phyloP scores from a whole-genome alignment of 2,329 filamentous ascomycete species.

The Claviceps sp. region DNA sequence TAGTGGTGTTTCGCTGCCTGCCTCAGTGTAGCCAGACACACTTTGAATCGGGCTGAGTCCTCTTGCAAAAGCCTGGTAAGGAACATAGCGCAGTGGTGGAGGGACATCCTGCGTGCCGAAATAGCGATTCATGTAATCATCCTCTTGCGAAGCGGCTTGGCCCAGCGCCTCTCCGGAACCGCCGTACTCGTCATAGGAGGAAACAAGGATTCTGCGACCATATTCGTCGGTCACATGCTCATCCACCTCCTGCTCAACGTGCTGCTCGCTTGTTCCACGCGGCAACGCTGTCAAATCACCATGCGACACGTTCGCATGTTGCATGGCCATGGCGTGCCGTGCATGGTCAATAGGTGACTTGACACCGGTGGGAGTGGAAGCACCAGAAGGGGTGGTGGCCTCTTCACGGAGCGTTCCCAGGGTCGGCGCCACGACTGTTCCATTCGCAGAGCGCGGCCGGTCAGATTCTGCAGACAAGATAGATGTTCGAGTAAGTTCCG shows the following conservation, averaged over 20 bases:
- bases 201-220: slow-evolving; percentile 27
- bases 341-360: slow-evolving; percentile 34
- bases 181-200: slow-evolving; percentile 31
- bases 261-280: slow-evolving; percentile 29
- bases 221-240: slow-evolving; percentile 35
- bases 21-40: slow-evolving; percentile 72
- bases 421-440: slow-evolving; percentile 31
- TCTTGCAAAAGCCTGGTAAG: slow-evolving; percentile 54
- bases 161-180: slow-evolving; percentile 16
- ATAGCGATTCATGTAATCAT: slow-evolving; percentile 31
- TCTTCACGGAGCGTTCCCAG: slow-evolving; percentile 49
- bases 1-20: slow-evolving; percentile 43
- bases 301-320: slow-evolving; percentile 51
- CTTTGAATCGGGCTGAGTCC: slow-evolving; percentile 83
- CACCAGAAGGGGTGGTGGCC: slow-evolving; percentile 43
- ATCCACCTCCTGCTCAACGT: slow-evolving; percentile 13
- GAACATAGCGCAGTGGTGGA: slow-evolving; percentile 50
- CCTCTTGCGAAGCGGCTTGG: slow-evolving; percentile 25
- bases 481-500: slow-evolving; percentile 77
- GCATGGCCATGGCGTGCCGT: slow-evolving; percentile 50
- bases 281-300: slow-evolving; percentile 44
- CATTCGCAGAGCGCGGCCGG: slow-evolving; percentile 54
- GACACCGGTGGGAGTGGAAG: slow-evolving; percentile 50
- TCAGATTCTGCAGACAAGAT: slow-evolving; percentile 74
- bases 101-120: slow-evolving; percentile 50